Evolutionary conservation across 2,329 filamentous ascomycete species (phyloP).

Genomic region (Penicillium glabrum): DNA sequence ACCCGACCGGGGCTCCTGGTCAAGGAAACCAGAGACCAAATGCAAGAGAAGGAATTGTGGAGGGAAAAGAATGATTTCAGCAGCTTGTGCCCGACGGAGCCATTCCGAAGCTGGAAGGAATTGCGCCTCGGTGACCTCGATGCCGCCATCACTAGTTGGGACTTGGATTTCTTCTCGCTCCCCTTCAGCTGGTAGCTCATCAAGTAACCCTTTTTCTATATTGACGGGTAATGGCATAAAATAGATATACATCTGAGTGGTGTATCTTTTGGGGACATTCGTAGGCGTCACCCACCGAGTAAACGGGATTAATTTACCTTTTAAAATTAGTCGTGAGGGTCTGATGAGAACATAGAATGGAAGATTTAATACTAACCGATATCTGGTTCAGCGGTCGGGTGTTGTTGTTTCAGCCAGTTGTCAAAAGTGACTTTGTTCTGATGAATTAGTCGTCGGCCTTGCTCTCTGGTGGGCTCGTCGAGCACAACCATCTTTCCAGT

Average conservation of each 20-base stretch:
- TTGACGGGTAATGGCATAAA: constrained; percentile 66
- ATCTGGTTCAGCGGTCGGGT: constrained; percentile 51
- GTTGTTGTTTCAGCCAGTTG: constrained; percentile 58
- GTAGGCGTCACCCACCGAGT: constrained; percentile 87
- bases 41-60: constrained; percentile 71
- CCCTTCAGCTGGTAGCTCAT: constrained; percentile 39
- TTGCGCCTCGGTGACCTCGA: constrained; percentile 71
- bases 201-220: constrained; percentile 29
- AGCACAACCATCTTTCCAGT: constrained; percentile 60
- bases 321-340: neutral
- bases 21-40: constrained; percentile 52
- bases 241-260: constrained; percentile 96
- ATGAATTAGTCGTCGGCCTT: constrained; percentile 69
- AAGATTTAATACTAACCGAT: constrained; percentile 44
- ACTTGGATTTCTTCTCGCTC: constrained; percentile 62
- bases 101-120: constrained; percentile 73
- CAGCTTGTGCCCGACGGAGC: constrained; percentile 62
- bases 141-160: constrained; percentile 69
- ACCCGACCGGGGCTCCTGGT: constrained; percentile 30
- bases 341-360: neutral
- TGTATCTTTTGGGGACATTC: constrained; percentile 73
- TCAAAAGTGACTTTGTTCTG: constrained; percentile 63
- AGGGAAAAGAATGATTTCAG: constrained; percentile 81
- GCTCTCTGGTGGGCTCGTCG: constrained; percentile 59
- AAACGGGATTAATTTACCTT: constrained; percentile 72